Evolutionary conservation across 768 basidiomycete genomes (phyloP).

Genomic region (Suillus occidentalis): DNA sequence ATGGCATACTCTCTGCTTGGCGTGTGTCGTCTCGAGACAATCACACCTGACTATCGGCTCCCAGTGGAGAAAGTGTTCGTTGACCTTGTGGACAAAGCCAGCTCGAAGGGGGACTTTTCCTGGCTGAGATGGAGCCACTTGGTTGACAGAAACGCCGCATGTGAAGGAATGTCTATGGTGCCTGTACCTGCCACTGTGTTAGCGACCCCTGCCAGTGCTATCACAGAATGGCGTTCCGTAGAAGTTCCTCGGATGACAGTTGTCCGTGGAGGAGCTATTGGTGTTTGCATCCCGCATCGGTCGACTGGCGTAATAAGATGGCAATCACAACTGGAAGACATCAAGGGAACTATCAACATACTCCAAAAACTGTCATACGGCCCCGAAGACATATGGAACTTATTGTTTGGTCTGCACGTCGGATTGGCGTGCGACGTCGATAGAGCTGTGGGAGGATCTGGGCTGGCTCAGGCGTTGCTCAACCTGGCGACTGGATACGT

Average conservation of each 20-base stretch:
- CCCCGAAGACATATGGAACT: conserved; percentile 6
- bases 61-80: conserved; percentile 2
- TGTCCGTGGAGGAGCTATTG: conserved; percentile 3
- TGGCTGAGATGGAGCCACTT: conserved; percentile 9
- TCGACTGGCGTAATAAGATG: background rate
- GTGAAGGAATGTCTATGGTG: conserved; percentile 9
- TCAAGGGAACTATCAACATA: conserved; percentile 3
- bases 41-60: conserved; percentile 5
- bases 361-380: conserved; percentile 5
- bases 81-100: conserved; percentile 8
- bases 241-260: background rate
- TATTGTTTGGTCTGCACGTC: conserved; percentile 7
- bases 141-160: conserved; percentile 2
- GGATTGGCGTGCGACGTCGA: conserved; percentile 7
- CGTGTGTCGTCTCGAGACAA: conserved; percentile 7
- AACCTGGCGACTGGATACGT: conserved; percentile 3
- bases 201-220: conserved; percentile 10
- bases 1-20: conserved; percentile 10
- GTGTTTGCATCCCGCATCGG: background rate
- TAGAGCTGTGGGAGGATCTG: conserved; percentile 2
- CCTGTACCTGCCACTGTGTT: conserved; percentile 8
- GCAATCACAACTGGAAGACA: conserved; percentile 8
- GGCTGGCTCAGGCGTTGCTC: conserved; percentile 6
- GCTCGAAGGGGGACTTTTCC: conserved; percentile 7
- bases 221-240: conserved; percentile 9